A percentile compares a stretch with the other conserved stretches of the same genome.
These are phyloP conservation scores for Colletotrichum cordylinicola DNA, from an alignment of 2,329 filamentous ascomycete genomes.

Conservation along the genomic window DNA sequence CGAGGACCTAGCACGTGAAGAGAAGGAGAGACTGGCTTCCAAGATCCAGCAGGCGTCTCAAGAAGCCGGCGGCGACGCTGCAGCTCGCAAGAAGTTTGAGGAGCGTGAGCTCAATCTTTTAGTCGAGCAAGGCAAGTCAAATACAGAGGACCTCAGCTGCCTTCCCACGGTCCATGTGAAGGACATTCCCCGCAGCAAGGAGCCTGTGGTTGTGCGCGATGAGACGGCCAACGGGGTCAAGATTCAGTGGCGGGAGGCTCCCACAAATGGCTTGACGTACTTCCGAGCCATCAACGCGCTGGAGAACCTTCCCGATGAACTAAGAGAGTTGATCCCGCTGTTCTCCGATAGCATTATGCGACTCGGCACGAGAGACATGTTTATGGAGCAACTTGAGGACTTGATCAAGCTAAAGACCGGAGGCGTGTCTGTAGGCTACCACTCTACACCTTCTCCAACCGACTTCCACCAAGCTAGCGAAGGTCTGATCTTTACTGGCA, in stretches of 20 bases:
- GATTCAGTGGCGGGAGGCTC: slow-evolving; percentile 89
- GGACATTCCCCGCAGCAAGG: slow-evolving; percentile 84
- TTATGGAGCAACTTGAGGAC: slow-evolving; percentile 95
- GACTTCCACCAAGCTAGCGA: slow-evolving; percentile 76
- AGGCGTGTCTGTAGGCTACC: slow-evolving; percentile 84
- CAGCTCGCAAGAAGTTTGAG: slow-evolving; percentile 75
- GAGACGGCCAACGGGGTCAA: slow-evolving; percentile 69
- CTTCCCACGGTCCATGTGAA: slow-evolving; percentile 86
- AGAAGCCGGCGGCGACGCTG: slow-evolving; percentile 72
- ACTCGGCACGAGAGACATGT: slow-evolving; percentile 84
- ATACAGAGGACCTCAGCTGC: slow-evolving; percentile 84
- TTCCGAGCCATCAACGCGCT: slow-evolving; percentile 88
- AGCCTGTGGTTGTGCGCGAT: slow-evolving; percentile 64
- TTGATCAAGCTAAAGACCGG: slow-evolving; percentile 96
- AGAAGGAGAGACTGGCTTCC: slow-evolving; percentile 72
- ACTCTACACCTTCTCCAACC: slow-evolving; percentile 78
- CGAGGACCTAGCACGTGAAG: slow-evolving; percentile 76
- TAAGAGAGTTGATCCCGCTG: slow-evolving; percentile 83
- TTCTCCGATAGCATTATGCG: slow-evolving; percentile 95
- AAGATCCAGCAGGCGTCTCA: slow-evolving; percentile 77
- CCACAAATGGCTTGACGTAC: slow-evolving; percentile 95
- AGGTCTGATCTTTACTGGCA: slow-evolving; percentile 84
- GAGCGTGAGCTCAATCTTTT: slow-evolving; percentile 82
- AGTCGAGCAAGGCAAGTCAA: slow-evolving; percentile 82
- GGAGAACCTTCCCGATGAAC: slow-evolving; percentile 80